Percentiles rank a stretch among this genome's conserved stretches.
Evolutionary conservation across 2,329 filamentous ascomycete genomes (phyloP).

Genomic region (Colletotrichum spaethianum): DNA sequence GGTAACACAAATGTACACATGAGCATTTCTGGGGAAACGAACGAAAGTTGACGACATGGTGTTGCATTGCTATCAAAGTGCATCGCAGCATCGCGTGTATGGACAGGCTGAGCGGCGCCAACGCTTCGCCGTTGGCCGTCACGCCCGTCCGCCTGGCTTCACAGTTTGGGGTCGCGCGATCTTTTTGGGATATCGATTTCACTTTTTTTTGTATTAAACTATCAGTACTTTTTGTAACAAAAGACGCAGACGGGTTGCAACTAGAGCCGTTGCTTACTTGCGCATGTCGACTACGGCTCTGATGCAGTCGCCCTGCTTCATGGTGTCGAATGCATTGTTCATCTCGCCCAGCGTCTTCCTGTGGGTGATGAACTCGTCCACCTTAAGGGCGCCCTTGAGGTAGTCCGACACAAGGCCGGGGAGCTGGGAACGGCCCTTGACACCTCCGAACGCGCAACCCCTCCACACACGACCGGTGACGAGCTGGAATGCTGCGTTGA

Average conservation of each 20-base stretch:
- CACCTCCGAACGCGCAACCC: conserved; percentile 96
- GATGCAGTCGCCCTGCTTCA: conserved; percentile 98
- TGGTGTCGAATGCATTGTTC: conserved; percentile 90
- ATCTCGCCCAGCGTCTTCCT: conserved; percentile 86
- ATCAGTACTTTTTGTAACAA: conserved; percentile 36
- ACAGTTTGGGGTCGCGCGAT: conserved; percentile 35
- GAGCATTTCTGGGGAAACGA: background rate
- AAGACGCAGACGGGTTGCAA: conserved; percentile 28
- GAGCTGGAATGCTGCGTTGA: conserved; percentile 87
- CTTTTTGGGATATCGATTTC: conserved; percentile 28
- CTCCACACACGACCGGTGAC: conserved; percentile 98
- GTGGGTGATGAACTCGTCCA: conserved; percentile 99
- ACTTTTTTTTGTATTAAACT: conserved; percentile 41
- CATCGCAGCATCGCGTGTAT: background rate
- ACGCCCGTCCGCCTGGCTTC: conserved; percentile 31
- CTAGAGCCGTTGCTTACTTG: conserved; percentile 46
- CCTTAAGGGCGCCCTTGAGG: conserved; percentile 90
- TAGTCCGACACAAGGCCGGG: conserved; percentile 91
- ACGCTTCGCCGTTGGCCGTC: conserved; percentile 9
- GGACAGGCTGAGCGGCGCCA: conserved; percentile 5
- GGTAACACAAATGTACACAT: background rate
- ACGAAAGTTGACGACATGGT: background rate
- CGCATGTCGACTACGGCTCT: conserved; percentile 87
- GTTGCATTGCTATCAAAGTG: conserved; percentile 2
- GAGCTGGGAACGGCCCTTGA: conserved; percentile 97